Evolutionary conservation across 2,329 filamentous ascomycete genomes (phyloP).

Genomic region (Ceratocystis destructans): DNA sequence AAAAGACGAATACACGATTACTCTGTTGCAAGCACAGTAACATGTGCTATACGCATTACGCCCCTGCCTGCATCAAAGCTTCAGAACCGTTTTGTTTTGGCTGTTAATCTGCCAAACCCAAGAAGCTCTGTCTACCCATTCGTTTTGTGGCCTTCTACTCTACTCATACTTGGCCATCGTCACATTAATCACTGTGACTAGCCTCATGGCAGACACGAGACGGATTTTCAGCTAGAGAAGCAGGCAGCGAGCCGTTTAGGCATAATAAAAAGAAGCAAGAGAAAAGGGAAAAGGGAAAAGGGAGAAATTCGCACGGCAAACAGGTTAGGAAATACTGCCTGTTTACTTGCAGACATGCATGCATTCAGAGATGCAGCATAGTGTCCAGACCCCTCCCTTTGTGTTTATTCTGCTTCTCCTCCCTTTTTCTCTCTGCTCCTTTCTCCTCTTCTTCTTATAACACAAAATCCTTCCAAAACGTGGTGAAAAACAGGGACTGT

Average conservation of each 20-base stretch:
- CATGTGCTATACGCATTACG: not conserved
- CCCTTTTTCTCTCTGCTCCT: not conserved
- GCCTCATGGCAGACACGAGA: conserved; percentile 6
- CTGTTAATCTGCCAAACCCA: too few species aligned
- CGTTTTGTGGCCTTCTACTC: not conserved
- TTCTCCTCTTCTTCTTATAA: not conserved
- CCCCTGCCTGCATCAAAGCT: not conserved
- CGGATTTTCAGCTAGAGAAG: not conserved
- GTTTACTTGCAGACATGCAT: not conserved
- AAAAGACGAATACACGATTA: not conserved
- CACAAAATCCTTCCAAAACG: conserved; percentile 3
- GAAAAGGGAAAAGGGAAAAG: not conserved
- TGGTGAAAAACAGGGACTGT: not conserved
- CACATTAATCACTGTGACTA: not conserved
- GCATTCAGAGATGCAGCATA: not conserved
- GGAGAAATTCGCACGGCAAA: not conserved
- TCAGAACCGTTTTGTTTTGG: too few species aligned
- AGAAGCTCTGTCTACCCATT: too few species aligned
- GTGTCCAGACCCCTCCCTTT: not conserved
- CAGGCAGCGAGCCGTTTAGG: not conserved
- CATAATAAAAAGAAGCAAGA: not conserved
- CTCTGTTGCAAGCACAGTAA: not conserved
- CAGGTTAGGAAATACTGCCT: not conserved
- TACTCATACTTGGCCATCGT: not conserved
- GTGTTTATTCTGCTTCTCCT: not conserved